Conservation (phyloP, 192 early-diverging fungal species). For the Polychytrium aggregatum region DNA sequence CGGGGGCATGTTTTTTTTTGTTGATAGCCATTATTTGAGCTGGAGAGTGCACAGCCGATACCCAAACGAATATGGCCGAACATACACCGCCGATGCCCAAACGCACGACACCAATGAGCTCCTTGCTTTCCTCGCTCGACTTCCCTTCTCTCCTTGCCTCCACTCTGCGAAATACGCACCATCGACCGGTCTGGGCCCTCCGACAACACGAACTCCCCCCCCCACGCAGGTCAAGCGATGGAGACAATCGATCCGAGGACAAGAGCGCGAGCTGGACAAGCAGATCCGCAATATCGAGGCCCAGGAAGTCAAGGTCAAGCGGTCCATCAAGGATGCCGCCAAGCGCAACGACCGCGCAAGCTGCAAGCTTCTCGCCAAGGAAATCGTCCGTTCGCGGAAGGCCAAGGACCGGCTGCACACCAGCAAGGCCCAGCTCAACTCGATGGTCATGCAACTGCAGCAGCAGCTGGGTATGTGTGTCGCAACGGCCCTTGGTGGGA, state of each 20-base stretch:
- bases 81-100: no score
- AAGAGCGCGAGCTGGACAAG: slow-evolving; percentile 80
- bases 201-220: no score
- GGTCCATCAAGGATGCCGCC: slow-evolving; percentile 68
- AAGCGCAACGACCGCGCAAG: slow-evolving; percentile 67
- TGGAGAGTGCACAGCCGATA: no score
- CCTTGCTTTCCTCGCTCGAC: slow-evolving; percentile 1
- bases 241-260: slow-evolving; percentile 65
- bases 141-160: not conserved
- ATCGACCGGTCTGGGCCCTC: slow-evolving; percentile 16
- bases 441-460: slow-evolving; percentile 78
- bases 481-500: not conserved
- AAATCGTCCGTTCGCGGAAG: slow-evolving; percentile 65
- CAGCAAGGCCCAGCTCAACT: slow-evolving; percentile 87
- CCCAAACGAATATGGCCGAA: no score
- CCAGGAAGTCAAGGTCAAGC: slow-evolving; percentile 79
- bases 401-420: slow-evolving; percentile 74
- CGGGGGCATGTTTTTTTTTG: no score
- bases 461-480: slow-evolving; percentile 63
- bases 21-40: no score
- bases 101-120: not conserved
- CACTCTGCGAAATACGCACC: slow-evolving; percentile 10
- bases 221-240: slow-evolving; percentile 77
- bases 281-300: slow-evolving; percentile 63
- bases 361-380: slow-evolving; percentile 63